Conservation (phyloP, 352 stramenopile species). For the Pythium utonaiense region DNA sequence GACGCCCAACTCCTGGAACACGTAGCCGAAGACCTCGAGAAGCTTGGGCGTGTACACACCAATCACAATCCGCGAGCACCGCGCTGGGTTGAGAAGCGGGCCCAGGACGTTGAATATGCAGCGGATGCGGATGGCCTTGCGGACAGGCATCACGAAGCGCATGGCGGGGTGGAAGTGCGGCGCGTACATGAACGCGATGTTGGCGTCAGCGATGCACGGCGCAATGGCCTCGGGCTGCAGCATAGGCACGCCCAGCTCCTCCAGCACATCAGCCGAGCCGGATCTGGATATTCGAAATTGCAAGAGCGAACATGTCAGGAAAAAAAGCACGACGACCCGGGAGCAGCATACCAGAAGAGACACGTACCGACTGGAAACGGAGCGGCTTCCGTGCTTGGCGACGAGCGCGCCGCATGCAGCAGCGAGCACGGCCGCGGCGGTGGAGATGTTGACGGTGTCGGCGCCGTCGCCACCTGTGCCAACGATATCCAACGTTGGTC, state of each 20-base stretch:
- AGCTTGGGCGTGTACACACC: conserved; percentile 96
- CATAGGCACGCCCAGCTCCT: conserved; percentile 96
- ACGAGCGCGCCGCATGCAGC: conserved; percentile 92
- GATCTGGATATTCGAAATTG: conserved; percentile 32
- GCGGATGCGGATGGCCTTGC: conserved; percentile 95
- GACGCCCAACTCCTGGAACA: conserved; percentile 89
- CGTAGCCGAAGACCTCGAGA: conserved; percentile 80
- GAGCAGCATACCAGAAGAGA: neutral
- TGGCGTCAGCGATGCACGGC: conserved; percentile 89
- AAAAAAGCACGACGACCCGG: neutral
- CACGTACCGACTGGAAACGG: conserved; percentile 88
- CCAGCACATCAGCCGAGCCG: conserved; percentile 96
- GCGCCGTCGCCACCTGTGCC: conserved; percentile 98
- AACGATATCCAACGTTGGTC: conserved; percentile 96
- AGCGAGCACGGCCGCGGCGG: conserved; percentile 92
- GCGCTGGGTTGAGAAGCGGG: conserved; percentile 96
- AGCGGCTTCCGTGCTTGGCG: conserved; percentile 97
- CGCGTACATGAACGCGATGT: conserved; percentile 98
- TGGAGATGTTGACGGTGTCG: conserved; percentile 98
- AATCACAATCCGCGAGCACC: conserved; percentile 95
- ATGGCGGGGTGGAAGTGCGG: conserved; percentile 97
- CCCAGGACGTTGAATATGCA: conserved; percentile 99
- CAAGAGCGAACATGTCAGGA: too few species aligned
- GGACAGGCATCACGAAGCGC: conserved; percentile 92
- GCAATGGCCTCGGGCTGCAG: conserved; percentile 88